Base-by-base conservation (phyloP, 768 basidiomycete species). In the Termitomyces heimii region DNA sequence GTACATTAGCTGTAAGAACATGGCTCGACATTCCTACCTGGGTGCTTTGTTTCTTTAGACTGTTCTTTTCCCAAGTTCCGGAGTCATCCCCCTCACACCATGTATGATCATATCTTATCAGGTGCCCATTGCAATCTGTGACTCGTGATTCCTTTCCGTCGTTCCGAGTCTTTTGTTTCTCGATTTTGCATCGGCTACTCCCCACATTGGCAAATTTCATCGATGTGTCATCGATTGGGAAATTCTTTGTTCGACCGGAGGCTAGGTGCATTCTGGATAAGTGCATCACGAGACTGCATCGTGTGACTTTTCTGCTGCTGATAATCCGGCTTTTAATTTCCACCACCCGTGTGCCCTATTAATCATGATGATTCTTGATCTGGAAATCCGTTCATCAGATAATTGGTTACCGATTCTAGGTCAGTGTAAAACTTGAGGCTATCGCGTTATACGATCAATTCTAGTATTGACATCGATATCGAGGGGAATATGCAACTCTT, bases 21-120 rank as follows among this genome's bases (percentile, higher is more conserved):
- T 45, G 42, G 34, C 46, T 42, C 16, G 3, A 22, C 2, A 34
- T 16, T 20, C 31, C 29, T 24, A 34, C 14, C 29, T 32, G 34
- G 28, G 28, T 54, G 43, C 53, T 45, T 54, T 53, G 31, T 52
- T 26, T 53, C 44, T 43, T 43, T 42, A 16, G 59, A 60, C 26
- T 44, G 14, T 48, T 48, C 55, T 35, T 6, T 56, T 26, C 37
- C 37, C 37, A 43, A 43, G 22, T 6, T 43, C 42, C 37, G 53
- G 49, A 49, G n/a, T n/a, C 24, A 18, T 43, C 54, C 35, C 32
- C 10, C 24, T 14, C 5, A 1, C 18, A 12, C 34, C 26, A 14
- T 40, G 18, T 12, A 39, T 29, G 26, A 40, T 26, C 35, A 13
- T 29, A 37, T 52, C 48, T 49, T 32, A 40, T 52, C 51, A 28